Base-by-base conservation (phyloP, 257 asterid genomes). In the Cynanchum wilfordii region DNA sequence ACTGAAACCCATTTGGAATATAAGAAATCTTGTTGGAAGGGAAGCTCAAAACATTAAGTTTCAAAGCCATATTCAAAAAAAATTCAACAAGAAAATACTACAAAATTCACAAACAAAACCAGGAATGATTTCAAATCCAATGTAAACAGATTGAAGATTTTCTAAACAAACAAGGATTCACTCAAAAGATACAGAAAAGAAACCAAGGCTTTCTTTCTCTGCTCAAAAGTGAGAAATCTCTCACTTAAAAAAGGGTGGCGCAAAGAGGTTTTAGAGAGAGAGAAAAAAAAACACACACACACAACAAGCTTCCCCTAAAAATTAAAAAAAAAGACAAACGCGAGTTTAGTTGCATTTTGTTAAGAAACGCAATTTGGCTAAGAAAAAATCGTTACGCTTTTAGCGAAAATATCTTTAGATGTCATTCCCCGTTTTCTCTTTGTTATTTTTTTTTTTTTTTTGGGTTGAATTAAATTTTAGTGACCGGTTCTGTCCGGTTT, bases 31-130 rank as follows among this genome's bases (percentile, higher is more conserved):
- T 80, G 68, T 62, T 73, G 47, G 87, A 77, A 64, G 82, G 66
- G 78, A 74, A 72, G 82, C 82, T 77, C 62, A 71, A 45, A 9
- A 63, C 59, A 54, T 75, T 75, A 55, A 79, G 57, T 68, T 81
- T 84, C 76, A 90, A 81, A 64, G 95, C 89, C 96, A 87, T 87
- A 76, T 49, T 57, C 65, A 51, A 54, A 24, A 70, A 72, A 59
- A 68, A 58, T 16, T 33, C 38, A 42, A 6, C 44, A 7, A 40
- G 10, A 40, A 1, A 69, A 36, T 66, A 65, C 74, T 47, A 9
- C 55, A 27, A 66, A 42, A 17, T 57, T 47, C 73, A 55, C 70
- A 70, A 30, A 54, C 10, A 30, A 19, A 25, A 19, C 19, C 10
- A 5, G 47, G 3, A 33, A 63, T 16, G 13, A 36, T 17, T 3